Percentiles rank a stretch among this genome's conserved stretches.
phyloP scores from a whole-genome alignment of 1,284 basidiomycete genomes.

The Trametes sp. region DNA sequence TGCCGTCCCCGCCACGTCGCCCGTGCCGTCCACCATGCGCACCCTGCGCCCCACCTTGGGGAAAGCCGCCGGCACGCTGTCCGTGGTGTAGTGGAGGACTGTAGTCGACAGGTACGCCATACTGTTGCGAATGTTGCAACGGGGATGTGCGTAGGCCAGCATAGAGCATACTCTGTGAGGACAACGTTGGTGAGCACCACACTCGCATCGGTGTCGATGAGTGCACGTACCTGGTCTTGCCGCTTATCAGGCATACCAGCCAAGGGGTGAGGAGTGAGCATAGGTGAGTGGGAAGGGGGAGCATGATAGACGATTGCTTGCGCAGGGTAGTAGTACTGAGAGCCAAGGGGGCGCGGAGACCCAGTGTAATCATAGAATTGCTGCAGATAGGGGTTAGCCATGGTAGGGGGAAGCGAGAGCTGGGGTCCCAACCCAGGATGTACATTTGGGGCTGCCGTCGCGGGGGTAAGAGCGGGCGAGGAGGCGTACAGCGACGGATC shows the following conservation, averaged over 20 bases:
- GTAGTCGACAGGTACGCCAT: constrained; percentile 55
- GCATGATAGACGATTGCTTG: constrained; percentile 68
- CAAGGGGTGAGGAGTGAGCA: constrained; percentile 55
- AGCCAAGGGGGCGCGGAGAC: constrained; percentile 53
- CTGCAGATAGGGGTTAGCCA: constrained; percentile 54
- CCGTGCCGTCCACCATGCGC: constrained; percentile 42
- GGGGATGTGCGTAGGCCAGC: constrained; percentile 50
- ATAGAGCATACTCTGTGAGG: constrained; percentile 50
- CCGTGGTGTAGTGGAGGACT: constrained; percentile 55
- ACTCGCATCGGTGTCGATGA: too few relatives aligned
- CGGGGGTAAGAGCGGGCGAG: constrained; percentile 48
- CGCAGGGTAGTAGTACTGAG: constrained; percentile 69
- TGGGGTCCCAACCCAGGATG: constrained; percentile 56
- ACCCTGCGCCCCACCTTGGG: constrained; percentile 43
- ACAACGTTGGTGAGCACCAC: constrained; percentile 18
- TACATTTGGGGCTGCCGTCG: constrained; percentile 52
- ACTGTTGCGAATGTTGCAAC: constrained; percentile 52
- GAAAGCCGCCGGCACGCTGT: constrained; percentile 33
- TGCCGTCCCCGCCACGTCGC: constrained; percentile 48
- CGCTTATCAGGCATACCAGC: constrained; percentile 63
- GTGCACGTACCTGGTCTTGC: constrained; percentile 59
- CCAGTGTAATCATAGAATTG: constrained; percentile 71
- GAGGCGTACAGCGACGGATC: constrained; percentile 63
- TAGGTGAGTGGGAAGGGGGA: constrained; percentile 56
- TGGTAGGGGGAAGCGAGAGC: constrained; percentile 52